Evolutionary conservation across 2,329 filamentous ascomycete species (phyloP), one percentile per base, ranked within the genome.

Genomic region (Fonsecaea erecta): DNA sequence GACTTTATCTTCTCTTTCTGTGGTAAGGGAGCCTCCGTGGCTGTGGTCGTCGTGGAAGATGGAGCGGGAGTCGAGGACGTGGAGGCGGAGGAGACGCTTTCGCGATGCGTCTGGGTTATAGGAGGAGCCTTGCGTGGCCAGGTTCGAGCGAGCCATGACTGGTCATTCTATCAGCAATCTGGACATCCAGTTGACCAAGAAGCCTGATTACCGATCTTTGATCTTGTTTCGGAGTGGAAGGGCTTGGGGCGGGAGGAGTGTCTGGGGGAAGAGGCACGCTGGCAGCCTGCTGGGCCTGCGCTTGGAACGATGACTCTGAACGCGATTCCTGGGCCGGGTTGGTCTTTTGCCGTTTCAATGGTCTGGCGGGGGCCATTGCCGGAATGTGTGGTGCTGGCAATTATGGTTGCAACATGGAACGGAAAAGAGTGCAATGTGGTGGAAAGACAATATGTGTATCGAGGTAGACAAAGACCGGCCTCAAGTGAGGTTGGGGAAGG

Each of bases 101-200:
- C 81, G 71, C 77, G 77, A 67, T 79, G 80, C 73, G 82, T 77
- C 75, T 83, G 78, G 64, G 81, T 81, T 71, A 82, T 75, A 56
- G 81, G 78, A 40, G 78, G 75, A 54, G 81, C 79, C 72, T 83
- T 83, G 37, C 76, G 76, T 40, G 80, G 79, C 81, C 81, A 83
- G 28, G 78, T 77, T 60, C 76, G 78, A 30, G 76, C 77, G 69
- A 82, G 81, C 80, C 80, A 82, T 59, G 68, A 68, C 67, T 69
- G 18, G 18, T 57, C 11, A 30, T 3, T 46, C 9, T 53, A 32
- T n/a, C 43, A 34, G 34, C 21, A 53, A 30, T 12, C 16, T 18
- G 48, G 37, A 21, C 18, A 48, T 48, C 6, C 8, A 24, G 21
- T 48, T 21, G 21, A 48, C 18, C 21, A 34, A 30, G 16, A 43